Evolutionary conservation across 2,329 filamentous ascomycete genomes (phyloP), one percentile per base, ranked within the genome.

Genomic region (Xylariales sp.): DNA sequence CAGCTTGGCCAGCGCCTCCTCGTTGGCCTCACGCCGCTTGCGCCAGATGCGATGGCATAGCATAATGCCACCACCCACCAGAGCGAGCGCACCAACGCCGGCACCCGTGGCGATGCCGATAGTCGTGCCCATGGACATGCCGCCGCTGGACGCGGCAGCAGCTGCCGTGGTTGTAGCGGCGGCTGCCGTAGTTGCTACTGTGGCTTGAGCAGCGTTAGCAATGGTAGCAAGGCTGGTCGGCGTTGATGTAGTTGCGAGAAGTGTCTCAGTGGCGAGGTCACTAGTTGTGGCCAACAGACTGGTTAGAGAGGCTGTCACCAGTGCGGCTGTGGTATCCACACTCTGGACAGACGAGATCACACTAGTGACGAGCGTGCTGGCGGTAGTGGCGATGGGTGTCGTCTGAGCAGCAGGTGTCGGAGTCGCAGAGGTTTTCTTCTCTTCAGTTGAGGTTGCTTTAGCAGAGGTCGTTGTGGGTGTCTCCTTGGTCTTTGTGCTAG

Each of bases 41-140:
- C 50, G 44, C 56, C 56, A 59, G 18, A 56, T 46, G 4, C 54
- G 44, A 18, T 52, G 48, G 11, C 57, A 53, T 8, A 50, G 42
- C 20, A 59, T 45, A 3, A 59, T 42, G 13, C 37, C 27, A 5
- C 47, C 33, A 4, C 51, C 19, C n/a, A 57, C 40, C n/a, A 59
- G 16, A 2, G 45, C 39, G 2, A 49, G 40, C 3, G 52, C 56
- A 6, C 51, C 55, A 2, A 45, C 53, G 13, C 56, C 54, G 17
- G 54, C 52, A 14, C 15, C 41, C 10, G 34, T 28, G 5, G 51
- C 53, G 36, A 58, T 56, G 12, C 55, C 56, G 12, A 54, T 54
- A 16, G 53, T 55, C 14, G 45, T 49, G 0, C 48, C 41, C 5
- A 40, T 48, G 4, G 55, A 44, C 19, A 59, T 27, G 18, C 47